Base-by-base conservation (phyloP, 306 rosid genomes). In the Oxytropis ochrocephala region DNA sequence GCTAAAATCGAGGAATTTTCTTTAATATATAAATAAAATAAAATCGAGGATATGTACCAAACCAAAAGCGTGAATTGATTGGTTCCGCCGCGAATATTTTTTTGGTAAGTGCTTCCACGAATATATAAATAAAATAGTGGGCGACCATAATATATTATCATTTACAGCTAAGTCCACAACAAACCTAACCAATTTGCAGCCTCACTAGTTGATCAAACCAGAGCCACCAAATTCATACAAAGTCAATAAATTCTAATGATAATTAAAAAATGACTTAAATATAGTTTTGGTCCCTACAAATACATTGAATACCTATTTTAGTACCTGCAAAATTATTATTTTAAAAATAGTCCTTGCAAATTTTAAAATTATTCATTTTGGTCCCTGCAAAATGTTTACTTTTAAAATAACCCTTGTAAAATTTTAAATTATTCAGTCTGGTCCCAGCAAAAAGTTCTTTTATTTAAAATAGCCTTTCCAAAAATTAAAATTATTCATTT, bases 111-210 rank as follows among this genome's bases (percentile, higher is more conserved):
- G 51, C 69, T 74, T 74, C 73, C 38, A 8, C 32, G 55, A 67
- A 66, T 74, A 62, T 47, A 54, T 55, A 19, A 60, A 65, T 41
- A 12, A 35, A 56, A 47, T 56, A 7, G 49, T 72, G 73, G 57
- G 11, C 9, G 72, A 21, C 54, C 79, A 39, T 77, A 14, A 55
- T 38, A 11, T 11, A 58, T 51, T 12, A 76, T 50, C 69, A 11
- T 43, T 2, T 7, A 18, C 48, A 69, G 58, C 84, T 76, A 75
- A 84, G 82, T 84, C 86, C 67, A 48, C 82, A 82, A 66, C 89
- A 84, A 84, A 85, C 67, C 63, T 30, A 50, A 48, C 69, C 86
- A 49, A 75, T 47, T 74, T 27, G 71, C 51, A 73, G 67, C 57
- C 63, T 61, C 64, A 46, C 53, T 42, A 33, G 68, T 29, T 68